Evolutionary conservation across 2,329 filamentous ascomycete species (phyloP), one percentile per base, ranked within the genome.

Genomic region (Colletotrichum caudatum): DNA sequence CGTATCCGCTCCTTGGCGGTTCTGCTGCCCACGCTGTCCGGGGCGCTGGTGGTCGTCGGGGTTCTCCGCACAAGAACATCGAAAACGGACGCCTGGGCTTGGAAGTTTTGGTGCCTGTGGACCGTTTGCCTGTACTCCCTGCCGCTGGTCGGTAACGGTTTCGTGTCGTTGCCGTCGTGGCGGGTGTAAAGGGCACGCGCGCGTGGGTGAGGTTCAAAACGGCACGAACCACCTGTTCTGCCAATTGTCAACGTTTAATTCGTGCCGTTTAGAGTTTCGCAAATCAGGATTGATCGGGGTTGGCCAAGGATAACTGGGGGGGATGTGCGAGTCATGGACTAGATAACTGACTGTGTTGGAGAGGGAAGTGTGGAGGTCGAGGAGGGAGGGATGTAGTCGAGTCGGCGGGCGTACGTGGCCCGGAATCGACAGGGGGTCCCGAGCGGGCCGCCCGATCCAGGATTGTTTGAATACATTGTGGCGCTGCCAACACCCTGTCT

Each of bases 71-170:
- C 35, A 14, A 57, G 58, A 37, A 71, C 51, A 51, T 64, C 69
- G 37, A 65, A 71, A 68, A 71, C 64, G 51, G 69, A 71, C 23
- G 58, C 64, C 9, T 35, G 58, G 37, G 64, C 69, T 33, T 71
- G 69, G 69, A 68, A 66, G 64, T 29, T 71, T 29, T 71, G 69
- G 69, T 71, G 69, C 58, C 64, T 71, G 64, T 68, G 69, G 69
- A 71, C 69, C 41, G 51, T 71, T 26, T 71, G 64, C 16, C 69
- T 71, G 29, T 71, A 71, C 46, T 57, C 58, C 57, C 58, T 71
- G 14, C 69, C 69, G 58, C 58, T 71, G 26, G 51, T 68, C 69
- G 64, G 69, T 53, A 57, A 68, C 69, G 69, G 64, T 63, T 71
- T 71, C 64, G 69, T 39, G 64, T 54, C 69, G 69, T 59, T 68